Evolutionary conservation across 2,329 filamentous ascomycete species (phyloP).

Genomic region (Graphium sp.): DNA sequence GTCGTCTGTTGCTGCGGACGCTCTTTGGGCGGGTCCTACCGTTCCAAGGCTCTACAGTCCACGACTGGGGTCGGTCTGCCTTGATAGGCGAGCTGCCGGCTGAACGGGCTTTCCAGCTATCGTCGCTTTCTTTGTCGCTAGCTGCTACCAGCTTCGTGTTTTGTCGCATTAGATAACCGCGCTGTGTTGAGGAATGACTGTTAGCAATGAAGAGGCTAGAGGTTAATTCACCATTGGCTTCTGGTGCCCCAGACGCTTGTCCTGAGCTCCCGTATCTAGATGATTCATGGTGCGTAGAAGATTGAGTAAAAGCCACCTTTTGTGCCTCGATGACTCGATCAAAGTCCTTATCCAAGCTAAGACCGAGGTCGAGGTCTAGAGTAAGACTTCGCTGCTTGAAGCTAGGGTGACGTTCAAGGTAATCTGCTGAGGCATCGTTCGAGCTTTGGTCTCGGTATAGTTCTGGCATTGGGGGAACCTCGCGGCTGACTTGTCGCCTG

Average conservation of each 20-base stretch:
- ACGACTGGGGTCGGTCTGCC: constrained; percentile 70
- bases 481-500: constrained; percentile 69
- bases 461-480: constrained; percentile 44
- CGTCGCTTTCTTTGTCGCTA: constrained; percentile 54
- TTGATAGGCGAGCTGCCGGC: constrained; percentile 56
- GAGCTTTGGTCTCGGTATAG: constrained; percentile 40
- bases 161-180: constrained; percentile 95
- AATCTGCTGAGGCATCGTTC: constrained; percentile 20
- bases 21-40: constrained; percentile 53
- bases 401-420: constrained; percentile 48
- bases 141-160: constrained; percentile 95
- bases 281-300: too few species aligned
- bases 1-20: constrained; percentile 32
- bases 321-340: constrained; percentile 88
- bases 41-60: constrained; percentile 97
- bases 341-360: constrained; percentile 83
- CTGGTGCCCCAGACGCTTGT: constrained; percentile 5
- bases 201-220: constrained; percentile 36
- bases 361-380: constrained; percentile 63
- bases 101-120: constrained; percentile 37
- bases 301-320: constrained; percentile 58
- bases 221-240: constrained; percentile 4
- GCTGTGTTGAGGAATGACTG: constrained; percentile 51
- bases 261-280: constrained; percentile 6
- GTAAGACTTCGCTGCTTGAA: constrained; percentile 73